Percentiles rank a stretch among this genome's conserved stretches.
These are phyloP conservation scores for Fistulinella staudtii DNA, from an alignment of 1,284 basidiomycete genomes.

Conservation along the genomic window DNA sequence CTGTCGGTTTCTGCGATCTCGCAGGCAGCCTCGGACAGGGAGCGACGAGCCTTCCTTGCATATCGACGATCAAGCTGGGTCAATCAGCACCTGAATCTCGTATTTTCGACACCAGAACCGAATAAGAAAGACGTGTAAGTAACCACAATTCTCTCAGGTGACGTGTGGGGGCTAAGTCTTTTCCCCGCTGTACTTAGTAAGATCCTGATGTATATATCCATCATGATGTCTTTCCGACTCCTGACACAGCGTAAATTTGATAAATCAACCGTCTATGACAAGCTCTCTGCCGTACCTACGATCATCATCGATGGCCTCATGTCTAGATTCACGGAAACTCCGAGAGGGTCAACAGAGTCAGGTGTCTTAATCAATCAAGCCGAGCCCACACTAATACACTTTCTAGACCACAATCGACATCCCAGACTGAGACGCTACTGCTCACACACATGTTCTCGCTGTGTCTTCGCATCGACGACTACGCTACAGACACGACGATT, in stretches of 20 bases:
- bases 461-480: slow-evolving; percentile 76
- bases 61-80: slow-evolving; percentile 66
- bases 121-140: slow-evolving; percentile 57
- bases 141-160: too few species aligned
- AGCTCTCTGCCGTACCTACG: slow-evolving; percentile 56
- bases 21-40: slow-evolving; percentile 44
- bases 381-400: not conserved
- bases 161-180: too few species aligned
- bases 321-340: slow-evolving; percentile 74
- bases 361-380: slow-evolving; percentile 18
- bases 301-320: slow-evolving; percentile 71
- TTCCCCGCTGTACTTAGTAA: slow-evolving; percentile 46
- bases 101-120: slow-evolving; percentile 44
- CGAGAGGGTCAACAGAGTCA: slow-evolving; percentile 60
- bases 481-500: slow-evolving; percentile 60
- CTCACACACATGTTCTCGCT: slow-evolving; percentile 77
- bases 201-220: slow-evolving; percentile 74
- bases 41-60: slow-evolving; percentile 57
- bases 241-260: slow-evolving; percentile 43
- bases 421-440: slow-evolving; percentile 65
- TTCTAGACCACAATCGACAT: slow-evolving; percentile 62
- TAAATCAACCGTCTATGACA: slow-evolving; percentile 50
- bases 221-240: slow-evolving; percentile 68
- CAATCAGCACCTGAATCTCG: slow-evolving; percentile 49
- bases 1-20: slow-evolving; percentile 54